Conservation (phyloP, 2,329 filamentous ascomycete genomes). For the Chaetomiaceae sp. region DNA sequence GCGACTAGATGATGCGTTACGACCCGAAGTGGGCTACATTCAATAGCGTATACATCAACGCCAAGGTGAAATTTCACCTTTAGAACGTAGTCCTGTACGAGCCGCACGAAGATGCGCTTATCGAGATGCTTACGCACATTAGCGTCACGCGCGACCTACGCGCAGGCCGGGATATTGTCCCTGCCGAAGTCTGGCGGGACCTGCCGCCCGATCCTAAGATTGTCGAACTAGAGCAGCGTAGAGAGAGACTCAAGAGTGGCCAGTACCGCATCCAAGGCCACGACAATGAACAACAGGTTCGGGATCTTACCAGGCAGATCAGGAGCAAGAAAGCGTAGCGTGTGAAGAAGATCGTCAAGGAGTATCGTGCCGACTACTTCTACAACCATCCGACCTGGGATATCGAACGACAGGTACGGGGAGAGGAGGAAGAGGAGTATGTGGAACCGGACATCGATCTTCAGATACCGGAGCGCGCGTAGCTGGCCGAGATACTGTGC, state of each 20-base stretch:
- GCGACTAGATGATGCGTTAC: too few relatives aligned
- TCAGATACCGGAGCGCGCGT: neutral
- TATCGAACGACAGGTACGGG: neutral
- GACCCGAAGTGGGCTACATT: too few relatives aligned
- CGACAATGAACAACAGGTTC: neutral
- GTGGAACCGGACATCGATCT: neutral
- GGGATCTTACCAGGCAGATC: neutral
- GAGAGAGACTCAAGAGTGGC: neutral
- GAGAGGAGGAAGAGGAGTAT: neutral
- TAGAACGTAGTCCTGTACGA: too few relatives aligned
- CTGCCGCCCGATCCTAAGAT: too few relatives aligned
- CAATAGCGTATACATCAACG: too few relatives aligned
- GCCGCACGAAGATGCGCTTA: too few relatives aligned
- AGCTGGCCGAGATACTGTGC: neutral
- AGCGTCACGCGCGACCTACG: too few relatives aligned
- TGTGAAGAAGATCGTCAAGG: neutral
- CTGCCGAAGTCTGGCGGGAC: too few relatives aligned
- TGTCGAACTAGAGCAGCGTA: too few relatives aligned
- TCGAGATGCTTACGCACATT: too few relatives aligned
- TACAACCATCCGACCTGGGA: neutral
- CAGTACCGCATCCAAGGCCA: neutral
- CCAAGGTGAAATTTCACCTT: too few relatives aligned
- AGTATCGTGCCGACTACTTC: neutral
- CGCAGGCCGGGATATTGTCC: too few relatives aligned
- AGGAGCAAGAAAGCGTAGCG: neutral